Base-by-base conservation (phyloP, 2,329 filamentous ascomycete species). In the Paecilomyces dactylethromorphus region DNA sequence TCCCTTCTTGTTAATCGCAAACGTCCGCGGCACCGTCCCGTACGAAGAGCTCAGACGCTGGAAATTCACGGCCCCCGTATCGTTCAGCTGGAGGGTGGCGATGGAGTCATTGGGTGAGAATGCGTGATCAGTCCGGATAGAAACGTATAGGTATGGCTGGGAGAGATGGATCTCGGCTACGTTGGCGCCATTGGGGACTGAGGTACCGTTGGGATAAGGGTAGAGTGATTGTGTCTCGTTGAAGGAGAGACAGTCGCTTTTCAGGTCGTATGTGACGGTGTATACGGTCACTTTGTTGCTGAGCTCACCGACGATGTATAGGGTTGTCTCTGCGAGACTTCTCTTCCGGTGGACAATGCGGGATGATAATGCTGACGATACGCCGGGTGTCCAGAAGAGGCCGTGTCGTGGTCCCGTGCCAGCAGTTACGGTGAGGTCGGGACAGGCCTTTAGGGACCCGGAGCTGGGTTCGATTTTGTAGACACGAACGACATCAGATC, bases 361-460 rank as follows among this genome's bases (percentile, higher is more conserved):
- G 15, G n/a, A 18, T 2, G 39, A 45, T n/a, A 18, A 45, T 6
- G 58, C 54, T 7, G 39, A 45, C 15, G 39, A 45, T 6, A 58
- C 54, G 1, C 55, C 53, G 3, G 66, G 60, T 12, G 63, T 65
- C 72, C 68, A 80, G 74, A 90, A 91, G n/a, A 78, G 76, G 10
- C 80, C 81, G 67, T 91, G 87, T 32, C 87, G 79, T 0, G 88
- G 88, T 0, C 88, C 88, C 39, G 80, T 82, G 15, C 86, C 87
- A 64, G 33, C 76, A 62, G 56, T 80, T 70, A 70, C 66, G 7
- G 65, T 63, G 35, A 72, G 63, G 35, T 83, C 71, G 7, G 82
- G 76, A 26, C 76, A 78, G 61, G 78, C 71, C 18, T 66, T 66
- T 7, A 83, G 74, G 32, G 80, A 77, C 6, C 79, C 78, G 2